Evolutionary conservation across 1,284 basidiomycete genomes (phyloP).

Genomic region (Microbotryum saponariae): DNA sequence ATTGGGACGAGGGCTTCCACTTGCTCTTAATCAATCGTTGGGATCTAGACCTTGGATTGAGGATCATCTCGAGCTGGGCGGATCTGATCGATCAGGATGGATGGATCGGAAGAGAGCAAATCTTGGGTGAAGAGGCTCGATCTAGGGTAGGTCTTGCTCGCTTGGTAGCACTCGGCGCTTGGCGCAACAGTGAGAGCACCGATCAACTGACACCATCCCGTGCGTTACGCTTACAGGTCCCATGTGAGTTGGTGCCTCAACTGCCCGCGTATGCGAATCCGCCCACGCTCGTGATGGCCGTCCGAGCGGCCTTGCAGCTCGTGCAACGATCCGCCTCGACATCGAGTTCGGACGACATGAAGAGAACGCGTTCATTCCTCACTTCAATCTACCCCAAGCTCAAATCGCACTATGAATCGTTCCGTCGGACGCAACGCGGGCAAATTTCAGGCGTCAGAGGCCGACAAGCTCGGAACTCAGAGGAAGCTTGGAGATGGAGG

Average conservation of each 20-base stretch:
- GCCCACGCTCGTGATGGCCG: slow-evolving; percentile 82
- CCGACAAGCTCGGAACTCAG: slow-evolving; percentile 67
- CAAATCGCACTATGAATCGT: slow-evolving; percentile 89
- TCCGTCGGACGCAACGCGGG: slow-evolving; percentile 81
- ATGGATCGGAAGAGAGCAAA: slow-evolving; percentile 92
- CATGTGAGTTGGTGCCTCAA: slow-evolving; percentile 79
- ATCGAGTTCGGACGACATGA: too few relatives aligned
- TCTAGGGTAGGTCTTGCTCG: too few relatives aligned
- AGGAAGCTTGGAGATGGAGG: slow-evolving; percentile 87
- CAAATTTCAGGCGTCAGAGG: slow-evolving; percentile 78
- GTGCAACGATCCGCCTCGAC: too few relatives aligned
- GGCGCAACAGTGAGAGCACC: too few relatives aligned
- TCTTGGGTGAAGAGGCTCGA: slow-evolving; percentile 86
- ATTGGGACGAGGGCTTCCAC: slow-evolving; percentile 98
- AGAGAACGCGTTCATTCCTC: slow-evolving; percentile 48
- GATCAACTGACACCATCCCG: too few relatives aligned
- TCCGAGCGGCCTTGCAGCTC: slow-evolving; percentile 50
- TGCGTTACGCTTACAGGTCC: slow-evolving; percentile 51
- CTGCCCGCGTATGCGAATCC: slow-evolving; percentile 90
- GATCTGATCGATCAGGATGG: slow-evolving; percentile 82
- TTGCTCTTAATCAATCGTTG: slow-evolving; percentile 78
- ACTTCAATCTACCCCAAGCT: slow-evolving; percentile 72
- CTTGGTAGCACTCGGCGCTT: too few relatives aligned
- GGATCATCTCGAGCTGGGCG: slow-evolving; percentile 84
- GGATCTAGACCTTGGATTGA: slow-evolving; percentile 83